Evolutionary conservation across 331 rosid genomes (phyloP).

Genomic region (Rosa hybrid): DNA sequence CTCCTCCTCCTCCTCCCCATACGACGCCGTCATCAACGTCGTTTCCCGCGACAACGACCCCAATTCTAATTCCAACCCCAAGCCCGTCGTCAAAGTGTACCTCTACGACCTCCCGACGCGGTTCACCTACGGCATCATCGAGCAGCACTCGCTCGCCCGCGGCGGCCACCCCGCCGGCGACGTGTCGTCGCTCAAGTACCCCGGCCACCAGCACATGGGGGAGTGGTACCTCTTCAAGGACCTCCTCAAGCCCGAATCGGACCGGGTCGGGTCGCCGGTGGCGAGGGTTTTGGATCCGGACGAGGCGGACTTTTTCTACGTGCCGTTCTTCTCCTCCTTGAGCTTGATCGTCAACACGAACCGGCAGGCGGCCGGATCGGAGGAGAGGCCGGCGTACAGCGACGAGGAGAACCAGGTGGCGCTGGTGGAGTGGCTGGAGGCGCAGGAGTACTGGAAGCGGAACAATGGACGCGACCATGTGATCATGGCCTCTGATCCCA

Average conservation of each 20-base stretch:
- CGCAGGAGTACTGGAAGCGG: slow-evolving; percentile 79
- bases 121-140: slow-evolving; percentile 72
- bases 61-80: not conserved
- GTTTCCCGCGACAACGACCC: not conserved
- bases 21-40: not conserved
- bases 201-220: slow-evolving; percentile 97
- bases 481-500: slow-evolving; percentile 86
- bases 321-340: slow-evolving; percentile 87
- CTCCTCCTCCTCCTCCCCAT: slow-evolving; percentile 23
- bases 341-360: slow-evolving; percentile 67
- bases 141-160: slow-evolving; percentile 73
- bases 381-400: slow-evolving; percentile 45
- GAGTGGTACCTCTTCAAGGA: slow-evolving; percentile 86
- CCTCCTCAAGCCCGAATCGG: slow-evolving; percentile 47
- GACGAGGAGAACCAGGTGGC: slow-evolving; percentile 89
- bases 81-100: slow-evolving; percentile 40
- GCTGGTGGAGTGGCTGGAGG: slow-evolving; percentile 75
- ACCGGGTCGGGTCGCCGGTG: slow-evolving; percentile 55
- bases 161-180: slow-evolving; percentile 41
- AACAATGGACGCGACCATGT: slow-evolving; percentile 84
- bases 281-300: slow-evolving; percentile 72
- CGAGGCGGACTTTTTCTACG: slow-evolving; percentile 81
- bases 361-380: slow-evolving; percentile 45
- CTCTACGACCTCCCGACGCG: slow-evolving; percentile 72
- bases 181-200: slow-evolving; percentile 53